Evolutionary conservation across 352 stramenopile genomes (phyloP).

Genomic region (Thraustochytrium striatum): DNA sequence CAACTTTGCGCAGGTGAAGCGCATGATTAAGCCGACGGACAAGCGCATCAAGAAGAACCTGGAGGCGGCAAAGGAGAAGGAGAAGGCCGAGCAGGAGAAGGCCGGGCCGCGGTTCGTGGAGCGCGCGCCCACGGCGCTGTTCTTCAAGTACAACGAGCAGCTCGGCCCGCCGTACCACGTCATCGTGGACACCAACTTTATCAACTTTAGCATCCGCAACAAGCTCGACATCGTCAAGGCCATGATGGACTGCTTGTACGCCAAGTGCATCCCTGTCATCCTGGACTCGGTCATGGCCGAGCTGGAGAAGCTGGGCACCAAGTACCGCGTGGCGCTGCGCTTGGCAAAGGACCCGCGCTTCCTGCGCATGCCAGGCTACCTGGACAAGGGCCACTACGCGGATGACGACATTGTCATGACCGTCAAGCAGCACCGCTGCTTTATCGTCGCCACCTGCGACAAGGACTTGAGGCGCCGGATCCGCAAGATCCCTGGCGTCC

Average conservation of each 20-base stretch:
- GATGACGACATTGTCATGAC: conserved; percentile 94
- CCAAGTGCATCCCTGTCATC: conserved; percentile 96
- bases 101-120: conserved; percentile 90
- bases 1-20: conserved; percentile 96
- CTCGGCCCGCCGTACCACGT: conserved; percentile 97
- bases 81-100: conserved; percentile 80
- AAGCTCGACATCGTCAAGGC: conserved; percentile 95
- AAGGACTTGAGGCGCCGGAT: conserved; percentile 97
- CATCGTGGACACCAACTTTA: conserved; percentile 99
- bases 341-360: conserved; percentile 97
- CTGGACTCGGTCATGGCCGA: conserved; percentile 99
- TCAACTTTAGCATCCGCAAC: conserved; percentile 99
- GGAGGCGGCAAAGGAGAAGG: conserved; percentile 63
- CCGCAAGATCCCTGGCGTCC: conserved; percentile 97
- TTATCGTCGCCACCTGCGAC: conserved; percentile 99
- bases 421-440: conserved; percentile 83
- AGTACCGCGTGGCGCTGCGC: conserved; percentile 84
- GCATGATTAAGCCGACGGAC: conserved; percentile 96
- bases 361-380: conserved; percentile 88
- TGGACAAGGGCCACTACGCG: conserved; percentile 98
- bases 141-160: conserved; percentile 99
- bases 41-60: conserved; percentile 84
- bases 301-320: conserved; percentile 97
- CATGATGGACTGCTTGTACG: conserved; percentile 99
- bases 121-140: conserved; percentile 93